These are phyloP conservation scores for Aspergillus flavus DNA, from an alignment of 2,329 filamentous ascomycete species.

Conservation along the genomic window DNA sequence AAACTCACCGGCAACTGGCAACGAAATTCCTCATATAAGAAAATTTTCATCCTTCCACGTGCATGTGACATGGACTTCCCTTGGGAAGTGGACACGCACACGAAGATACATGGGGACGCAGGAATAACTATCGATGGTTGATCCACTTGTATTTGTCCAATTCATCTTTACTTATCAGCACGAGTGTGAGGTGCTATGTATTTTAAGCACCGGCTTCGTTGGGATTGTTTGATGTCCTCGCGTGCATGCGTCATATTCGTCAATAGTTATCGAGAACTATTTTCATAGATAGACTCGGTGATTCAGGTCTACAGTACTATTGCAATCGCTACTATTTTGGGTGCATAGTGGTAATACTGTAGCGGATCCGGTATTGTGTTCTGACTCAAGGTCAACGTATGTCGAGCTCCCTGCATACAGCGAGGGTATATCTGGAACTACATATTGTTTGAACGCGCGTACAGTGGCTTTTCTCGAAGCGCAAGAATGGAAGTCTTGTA, in stretches of 20 bases:
- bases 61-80: neutral
- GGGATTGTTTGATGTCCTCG: neutral
- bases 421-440: neutral
- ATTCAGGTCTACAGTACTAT: neutral
- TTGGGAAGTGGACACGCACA: neutral
- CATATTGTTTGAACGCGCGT: neutral
- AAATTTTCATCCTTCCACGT: neutral
- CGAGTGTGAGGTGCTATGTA: neutral
- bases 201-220: too few relatives aligned
- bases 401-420: neutral
- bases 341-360: neutral
- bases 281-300: neutral
- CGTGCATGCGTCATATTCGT: neutral
- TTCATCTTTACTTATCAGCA: neutral
- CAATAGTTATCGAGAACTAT: neutral
- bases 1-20: neutral
- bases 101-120: neutral
- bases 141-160: neutral
- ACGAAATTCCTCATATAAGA: neutral
- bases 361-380: neutral
- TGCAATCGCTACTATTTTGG: neutral
- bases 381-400: neutral
- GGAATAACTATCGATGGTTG: neutral
- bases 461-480: neutral
- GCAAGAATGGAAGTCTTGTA: neutral